A percentile compares a stretch with the other conserved stretches of the same genome.
These are phyloP conservation scores for Aspergillus sp. DNA, from an alignment of 2,329 filamentous ascomycete species.

Conservation along the genomic window DNA sequence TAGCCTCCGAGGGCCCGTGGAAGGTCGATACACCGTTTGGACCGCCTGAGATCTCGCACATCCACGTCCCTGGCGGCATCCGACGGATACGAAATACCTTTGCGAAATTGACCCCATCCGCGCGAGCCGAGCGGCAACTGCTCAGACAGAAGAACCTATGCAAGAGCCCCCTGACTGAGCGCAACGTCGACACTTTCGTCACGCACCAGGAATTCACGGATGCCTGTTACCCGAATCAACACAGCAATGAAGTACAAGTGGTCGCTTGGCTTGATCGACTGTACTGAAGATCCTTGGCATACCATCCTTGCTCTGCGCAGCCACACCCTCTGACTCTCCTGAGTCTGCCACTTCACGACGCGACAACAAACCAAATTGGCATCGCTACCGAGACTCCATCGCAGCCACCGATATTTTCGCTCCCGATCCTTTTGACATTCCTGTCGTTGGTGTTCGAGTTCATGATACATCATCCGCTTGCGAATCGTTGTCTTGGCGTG, in stretches of 20 bases:
- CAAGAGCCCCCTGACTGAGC: constrained; percentile 36
- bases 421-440: constrained; percentile 18
- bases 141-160: constrained; percentile 37
- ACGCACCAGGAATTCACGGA: constrained; percentile 41
- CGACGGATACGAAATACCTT: constrained; percentile 37
- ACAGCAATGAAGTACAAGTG: constrained; percentile 66
- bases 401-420: constrained; percentile 13
- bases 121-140: constrained; percentile 35
- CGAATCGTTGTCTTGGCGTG: constrained; percentile 23
- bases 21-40: constrained; percentile 34
- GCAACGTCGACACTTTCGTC: constrained; percentile 38
- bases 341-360: not conserved
- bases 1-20: constrained; percentile 30
- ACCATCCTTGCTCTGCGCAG: not conserved
- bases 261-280: constrained; percentile 70
- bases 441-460: not conserved
- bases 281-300: constrained; percentile 53
- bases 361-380: not conserved
- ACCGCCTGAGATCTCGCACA: constrained; percentile 29
- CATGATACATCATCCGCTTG: constrained; percentile 4
- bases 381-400: constrained; percentile 4
- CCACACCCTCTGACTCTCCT: not conserved
- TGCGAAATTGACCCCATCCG: constrained; percentile 33
- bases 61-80: constrained; percentile 30
- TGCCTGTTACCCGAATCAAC: constrained; percentile 59